Base-by-base conservation (phyloP, 2,329 filamentous ascomycete genomes). In the Penicillium digitatum region DNA sequence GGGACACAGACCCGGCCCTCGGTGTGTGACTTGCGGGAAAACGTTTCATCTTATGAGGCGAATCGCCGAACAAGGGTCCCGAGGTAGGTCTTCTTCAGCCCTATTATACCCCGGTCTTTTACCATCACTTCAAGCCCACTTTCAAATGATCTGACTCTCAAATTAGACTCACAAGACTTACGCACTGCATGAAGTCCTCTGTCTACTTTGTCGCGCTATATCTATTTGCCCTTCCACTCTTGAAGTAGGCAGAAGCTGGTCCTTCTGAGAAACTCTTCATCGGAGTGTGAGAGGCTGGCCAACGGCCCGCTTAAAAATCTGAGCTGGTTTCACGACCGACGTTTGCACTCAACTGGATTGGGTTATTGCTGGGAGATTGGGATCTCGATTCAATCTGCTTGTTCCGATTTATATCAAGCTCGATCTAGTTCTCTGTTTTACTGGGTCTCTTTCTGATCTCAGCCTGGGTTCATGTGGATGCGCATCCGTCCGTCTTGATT, bases 41-140 rank as follows among this genome's bases (percentile, higher is more conserved):
- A 62, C 62, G 62, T 64, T 63, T 63, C 62, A 63, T 62, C 59
- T 58, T 54, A 64, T 65, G 60, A 64, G 61, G 62, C 62, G 58
- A 63, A 59, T 65, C 62, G 62, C 62, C 57, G 38, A 59, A 50
- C 48, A 43, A 61, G 59, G 57, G 60, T 55, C 45, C 55, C 53
- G 53, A 57, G 55, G 55, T 55, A 56, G 54, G 58, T 51, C 31
- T 29, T 44, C 22, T 46, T 63, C 62, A 64, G 62, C 62, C 62
- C 59, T 64, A 62, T 59, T 54, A 37, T 34, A 38, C 27, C 52
- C 38, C 46, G 31, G 46, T 35, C 18, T 31, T 54, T 45, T 51
- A 39, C 45, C 29, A 39, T 37, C 20, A 22, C 8, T 26, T 43
- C 32, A 39, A 45, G 39, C 50, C 45, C 53, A 54, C 58, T 53